phyloP scores from a whole-genome alignment of 2,329 filamentous ascomycete species.

The Penicillium sp. region DNA sequence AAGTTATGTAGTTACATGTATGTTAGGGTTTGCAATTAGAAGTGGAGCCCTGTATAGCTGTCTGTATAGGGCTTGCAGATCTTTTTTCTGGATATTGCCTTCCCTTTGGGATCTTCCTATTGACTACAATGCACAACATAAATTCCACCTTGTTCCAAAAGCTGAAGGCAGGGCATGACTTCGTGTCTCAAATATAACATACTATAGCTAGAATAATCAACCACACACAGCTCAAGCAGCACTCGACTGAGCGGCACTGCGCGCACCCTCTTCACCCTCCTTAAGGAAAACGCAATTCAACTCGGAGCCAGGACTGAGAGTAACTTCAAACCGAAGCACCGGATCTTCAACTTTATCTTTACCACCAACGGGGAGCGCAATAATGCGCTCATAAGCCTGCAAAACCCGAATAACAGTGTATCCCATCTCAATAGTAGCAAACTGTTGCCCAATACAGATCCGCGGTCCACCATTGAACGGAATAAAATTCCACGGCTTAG shows the following conservation, averaged over 20 bases:
- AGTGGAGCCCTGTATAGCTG: not conserved
- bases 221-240: not conserved
- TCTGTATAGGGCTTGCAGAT: too few relatives aligned
- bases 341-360: constrained; percentile 38
- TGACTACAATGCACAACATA: not conserved
- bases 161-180: not conserved
- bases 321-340: constrained; percentile 38
- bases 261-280: constrained; percentile 21
- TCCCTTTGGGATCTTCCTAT: not conserved
- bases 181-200: not conserved
- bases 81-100: too few relatives aligned
- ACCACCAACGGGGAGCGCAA: constrained; percentile 32
- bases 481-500: constrained; percentile 55
- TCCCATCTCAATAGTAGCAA: constrained; percentile 59
- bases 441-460: constrained; percentile 60
- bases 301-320: constrained; percentile 37
- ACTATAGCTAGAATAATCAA: not conserved
- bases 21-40: not conserved
- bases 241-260: not conserved
- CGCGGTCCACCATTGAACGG: constrained; percentile 55
- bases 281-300: constrained; percentile 42
- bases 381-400: constrained; percentile 41
- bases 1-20: not conserved
- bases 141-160: not conserved
- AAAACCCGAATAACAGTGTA: constrained; percentile 48